These are phyloP conservation scores for Parastagonospora avenae DNA, from an alignment of 2,329 filamentous ascomycete genomes.

Conservation along the genomic window DNA sequence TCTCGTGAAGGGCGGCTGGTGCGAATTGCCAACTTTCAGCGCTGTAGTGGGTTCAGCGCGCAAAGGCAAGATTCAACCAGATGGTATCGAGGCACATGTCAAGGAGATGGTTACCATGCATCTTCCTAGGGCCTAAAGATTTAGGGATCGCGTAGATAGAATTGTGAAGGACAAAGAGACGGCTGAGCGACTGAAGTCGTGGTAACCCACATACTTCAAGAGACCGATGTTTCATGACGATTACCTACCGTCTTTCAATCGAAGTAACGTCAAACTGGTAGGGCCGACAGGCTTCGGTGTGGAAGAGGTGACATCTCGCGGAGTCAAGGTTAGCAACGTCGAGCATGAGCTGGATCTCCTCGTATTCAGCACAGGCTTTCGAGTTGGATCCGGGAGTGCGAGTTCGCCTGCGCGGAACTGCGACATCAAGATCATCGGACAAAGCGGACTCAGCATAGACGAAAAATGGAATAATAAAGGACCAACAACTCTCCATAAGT, in stretches of 20 bases:
- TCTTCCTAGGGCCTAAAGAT: background rate
- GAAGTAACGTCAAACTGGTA: slow-evolving; percentile 62
- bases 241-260: slow-evolving; percentile 65
- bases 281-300: slow-evolving; percentile 56
- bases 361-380: background rate
- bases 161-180: slow-evolving; percentile 60
- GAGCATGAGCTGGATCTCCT: background rate
- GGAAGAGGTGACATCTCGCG: background rate
- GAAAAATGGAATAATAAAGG: background rate
- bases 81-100: slow-evolving; percentile 56
- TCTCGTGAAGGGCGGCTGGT: slow-evolving; percentile 59
- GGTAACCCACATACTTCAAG: slow-evolving; percentile 69
- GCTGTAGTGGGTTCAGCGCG: background rate
- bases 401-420: background rate
- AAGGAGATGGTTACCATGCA: slow-evolving; percentile 46
- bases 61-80: slow-evolving; percentile 45
- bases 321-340: background rate
- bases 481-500: background rate
- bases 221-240: slow-evolving; percentile 66
- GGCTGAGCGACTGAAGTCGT: slow-evolving; percentile 61
- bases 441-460: background rate
- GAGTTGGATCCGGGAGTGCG: background rate
- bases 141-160: slow-evolving; percentile 55
- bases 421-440: background rate
- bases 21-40: background rate